Evolutionary conservation across 768 basidiomycete species (phyloP).

Genomic region (Boletus pseudo-olivaceus): DNA sequence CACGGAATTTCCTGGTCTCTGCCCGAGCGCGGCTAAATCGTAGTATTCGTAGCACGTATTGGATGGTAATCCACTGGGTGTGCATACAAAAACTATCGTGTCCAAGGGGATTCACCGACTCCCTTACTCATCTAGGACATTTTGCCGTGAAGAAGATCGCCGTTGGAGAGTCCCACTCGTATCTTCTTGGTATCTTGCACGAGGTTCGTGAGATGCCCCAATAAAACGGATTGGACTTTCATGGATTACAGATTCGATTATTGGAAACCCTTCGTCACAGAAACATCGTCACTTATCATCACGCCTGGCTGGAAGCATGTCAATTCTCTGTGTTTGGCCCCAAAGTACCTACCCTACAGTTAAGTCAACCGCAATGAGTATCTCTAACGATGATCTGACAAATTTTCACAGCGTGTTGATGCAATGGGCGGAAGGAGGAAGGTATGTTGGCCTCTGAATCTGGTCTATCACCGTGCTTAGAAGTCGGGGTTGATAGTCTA

Average conservation of each 20-base stretch:
- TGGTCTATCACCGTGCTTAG: background rate
- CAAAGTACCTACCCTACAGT: constrained; percentile 85
- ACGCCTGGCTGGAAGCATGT: constrained; percentile 85
- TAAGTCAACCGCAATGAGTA: constrained; percentile 26
- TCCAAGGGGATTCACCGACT: constrained; percentile 1
- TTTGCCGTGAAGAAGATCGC: constrained; percentile 98
- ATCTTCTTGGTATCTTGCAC: constrained; percentile 75
- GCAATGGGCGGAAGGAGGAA: constrained; percentile 93
- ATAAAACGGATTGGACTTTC: background rate
- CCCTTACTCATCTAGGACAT: constrained; percentile 44
- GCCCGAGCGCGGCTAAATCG: constrained; percentile 1
- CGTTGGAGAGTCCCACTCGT: constrained; percentile 84
- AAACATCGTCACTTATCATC: constrained; percentile 94
- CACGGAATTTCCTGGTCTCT: background rate
- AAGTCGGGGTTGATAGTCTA: constrained; percentile 39
- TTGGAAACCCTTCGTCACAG: constrained; percentile 85
- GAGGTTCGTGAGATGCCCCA: constrained; percentile 45
- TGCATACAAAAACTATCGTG: constrained; percentile 1
- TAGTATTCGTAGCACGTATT: constrained; percentile 61
- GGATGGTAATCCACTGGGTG: constrained; percentile 81
- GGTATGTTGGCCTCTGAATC: constrained; percentile 30
- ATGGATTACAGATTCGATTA: constrained; percentile 59
- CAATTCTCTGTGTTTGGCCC: constrained; percentile 90
- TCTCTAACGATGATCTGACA: background rate
- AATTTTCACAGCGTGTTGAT: constrained; percentile 61